Evolutionary conservation across 352 stramenopile species (phyloP), one percentile per base, ranked within the genome.

Genomic region (Pythium utonaiense): DNA sequence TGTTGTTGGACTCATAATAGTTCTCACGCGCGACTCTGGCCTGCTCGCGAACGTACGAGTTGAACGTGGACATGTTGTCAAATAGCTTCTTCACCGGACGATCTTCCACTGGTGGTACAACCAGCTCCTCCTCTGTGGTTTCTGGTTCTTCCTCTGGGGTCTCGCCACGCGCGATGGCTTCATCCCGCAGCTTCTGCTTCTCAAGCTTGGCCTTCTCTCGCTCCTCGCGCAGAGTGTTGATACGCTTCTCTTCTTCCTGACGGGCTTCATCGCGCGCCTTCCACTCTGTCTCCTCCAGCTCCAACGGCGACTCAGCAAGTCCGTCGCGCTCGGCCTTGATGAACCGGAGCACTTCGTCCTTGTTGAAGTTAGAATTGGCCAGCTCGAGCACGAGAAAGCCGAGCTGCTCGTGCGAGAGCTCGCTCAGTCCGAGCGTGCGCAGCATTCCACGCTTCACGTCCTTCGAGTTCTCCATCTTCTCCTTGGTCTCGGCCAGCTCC

Each of bases 11-110:
- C 14, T 86, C 70, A 19, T 77, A 61, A 22, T 76, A 68, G 22
- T 74, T 70, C 19, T 83, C 73, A 14, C 83, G 75, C 16, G 78
- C 77, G 1, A 66, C 31, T 2, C 74, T 60, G 3, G 84, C 80
- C 62, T 86, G 74, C 2, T 51, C 65, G 17, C 82, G 76, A 33
- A 82, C 67, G 47, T 87, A 75, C 19, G 61, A 62, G 27, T 75
- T 59, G 25, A 73, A 78, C 6, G 69, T 67, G 38, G 47, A 44
- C 30, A 91, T 60, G 6, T 81, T 54, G 5, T 83, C 70, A 40
- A 89, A 87, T n/a, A 93, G 61, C 22, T 71, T 44, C 47, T 83
- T 75, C n/a, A 86, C 66, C 0, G 83, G 83, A 14, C 74, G 80
- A n/a, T 74, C 62, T 33, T 90, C 80, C 12, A 77, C 66, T 5